Percentiles rank a stretch among this genome's conserved stretches.
Evolutionary conservation across 2,329 filamentous ascomycete genomes (phyloP).

Genomic region (Alternaria gaisen): DNA sequence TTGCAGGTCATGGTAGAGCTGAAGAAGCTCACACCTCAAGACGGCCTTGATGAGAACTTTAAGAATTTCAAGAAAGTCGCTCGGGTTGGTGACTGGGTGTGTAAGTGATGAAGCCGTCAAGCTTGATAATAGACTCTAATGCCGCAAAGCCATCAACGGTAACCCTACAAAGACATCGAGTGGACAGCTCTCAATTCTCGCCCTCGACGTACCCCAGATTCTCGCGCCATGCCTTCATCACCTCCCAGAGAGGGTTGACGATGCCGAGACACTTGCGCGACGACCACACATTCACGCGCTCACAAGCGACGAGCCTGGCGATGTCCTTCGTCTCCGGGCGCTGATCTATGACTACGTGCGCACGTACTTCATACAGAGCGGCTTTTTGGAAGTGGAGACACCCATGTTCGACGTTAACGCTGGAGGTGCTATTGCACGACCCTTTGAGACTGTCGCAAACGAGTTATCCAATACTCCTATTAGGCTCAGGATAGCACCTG

Average conservation of each 20-base stretch:
- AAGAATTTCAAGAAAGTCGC: constrained; percentile 71
- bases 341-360: constrained; percentile 78
- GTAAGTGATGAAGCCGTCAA: constrained; percentile 60
- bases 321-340: constrained; percentile 77
- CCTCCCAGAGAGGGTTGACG: constrained; percentile 74
- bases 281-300: constrained; percentile 88
- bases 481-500: constrained; percentile 87
- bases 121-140: constrained; percentile 20
- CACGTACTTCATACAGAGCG: constrained; percentile 73
- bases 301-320: constrained; percentile 72
- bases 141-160: constrained; percentile 69
- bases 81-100: constrained; percentile 83
- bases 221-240: constrained; percentile 82
- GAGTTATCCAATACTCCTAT: constrained; percentile 77
- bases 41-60: constrained; percentile 57
- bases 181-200: constrained; percentile 80
- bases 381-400: constrained; percentile 89
- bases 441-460: constrained; percentile 82
- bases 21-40: constrained; percentile 55
- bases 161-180: constrained; percentile 71
- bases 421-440: constrained; percentile 86
- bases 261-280: constrained; percentile 76
- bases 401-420: constrained; percentile 84
- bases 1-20: constrained; percentile 82
- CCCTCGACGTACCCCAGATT: constrained; percentile 72